Evolutionary conservation across 164 flowering plant genomes (phyloP).

Genomic region (Amborella trichopoda): DNA sequence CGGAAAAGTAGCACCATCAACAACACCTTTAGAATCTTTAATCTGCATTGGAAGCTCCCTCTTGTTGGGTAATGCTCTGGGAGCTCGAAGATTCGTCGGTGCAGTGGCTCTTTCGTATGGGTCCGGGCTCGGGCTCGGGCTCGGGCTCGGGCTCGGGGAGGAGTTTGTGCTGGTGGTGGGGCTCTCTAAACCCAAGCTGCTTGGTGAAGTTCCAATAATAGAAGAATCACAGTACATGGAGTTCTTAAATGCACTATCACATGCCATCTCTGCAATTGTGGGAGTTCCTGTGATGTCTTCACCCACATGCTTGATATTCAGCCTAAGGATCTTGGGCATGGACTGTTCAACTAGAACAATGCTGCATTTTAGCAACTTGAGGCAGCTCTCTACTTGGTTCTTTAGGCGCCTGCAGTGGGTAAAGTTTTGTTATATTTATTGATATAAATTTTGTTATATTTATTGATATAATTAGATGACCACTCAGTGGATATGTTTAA

Average conservation of each 20-base stretch:
- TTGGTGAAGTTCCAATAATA: constrained; percentile 5
- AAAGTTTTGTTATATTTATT: neutral
- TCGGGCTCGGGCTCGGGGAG: constrained; percentile 7
- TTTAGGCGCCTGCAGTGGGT: constrained; percentile 15
- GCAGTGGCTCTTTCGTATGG: constrained; percentile 3
- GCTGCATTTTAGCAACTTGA: constrained; percentile 19
- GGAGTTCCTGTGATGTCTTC: constrained; percentile 6
- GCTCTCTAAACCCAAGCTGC: constrained; percentile 15
- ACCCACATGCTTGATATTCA: constrained; percentile 4
- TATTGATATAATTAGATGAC: neutral
- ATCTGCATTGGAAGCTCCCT: constrained; percentile 3
- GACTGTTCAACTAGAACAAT: constrained; percentile 21
- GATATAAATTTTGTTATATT: neutral
- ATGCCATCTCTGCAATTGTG: constrained; percentile 1
- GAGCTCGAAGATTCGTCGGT: neutral
- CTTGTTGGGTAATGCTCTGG: constrained; percentile 1
- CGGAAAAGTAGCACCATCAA: neutral
- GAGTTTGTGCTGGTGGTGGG: constrained; percentile 6
- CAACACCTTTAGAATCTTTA: neutral
- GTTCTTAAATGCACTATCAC: constrained; percentile 39
- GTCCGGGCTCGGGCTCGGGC: constrained; percentile 6
- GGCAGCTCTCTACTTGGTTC: constrained; percentile 20
- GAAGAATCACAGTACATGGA: constrained; percentile 32
- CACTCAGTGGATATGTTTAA: neutral
- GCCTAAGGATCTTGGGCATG: constrained; percentile 18